phyloP scores from a whole-genome alignment of 306 rosid genomes.

The Macrotyloma uniflorum region DNA sequence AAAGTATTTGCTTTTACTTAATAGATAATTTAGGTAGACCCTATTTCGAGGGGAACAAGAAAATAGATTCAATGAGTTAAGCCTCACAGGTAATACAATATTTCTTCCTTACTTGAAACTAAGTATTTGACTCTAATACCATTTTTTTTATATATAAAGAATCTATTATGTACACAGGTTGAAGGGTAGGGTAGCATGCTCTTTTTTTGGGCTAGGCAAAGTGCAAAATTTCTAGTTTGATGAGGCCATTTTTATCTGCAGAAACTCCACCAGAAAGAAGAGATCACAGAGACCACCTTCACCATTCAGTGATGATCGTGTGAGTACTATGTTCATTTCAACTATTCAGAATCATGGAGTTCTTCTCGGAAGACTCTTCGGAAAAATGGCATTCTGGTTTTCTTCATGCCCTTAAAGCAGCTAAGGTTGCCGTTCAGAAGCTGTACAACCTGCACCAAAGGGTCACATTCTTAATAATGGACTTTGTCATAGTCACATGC shows the following conservation, averaged over 20 bases:
- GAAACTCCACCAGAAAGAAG: conserved; percentile 2
- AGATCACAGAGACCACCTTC: not conserved
- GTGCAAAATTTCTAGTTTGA: conserved; percentile 35
- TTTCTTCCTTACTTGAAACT: conserved; percentile 5
- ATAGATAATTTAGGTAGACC: not conserved
- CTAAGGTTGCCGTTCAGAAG: conserved; percentile 78
- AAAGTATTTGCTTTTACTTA: not conserved
- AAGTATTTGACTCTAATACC: conserved; percentile 5
- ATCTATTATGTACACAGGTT: conserved; percentile 40
- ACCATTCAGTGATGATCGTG: conserved; percentile 25
- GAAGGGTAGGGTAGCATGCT: not conserved
- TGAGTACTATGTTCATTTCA: not conserved
- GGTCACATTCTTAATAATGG: conserved; percentile 22
- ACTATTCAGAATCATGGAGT: conserved; percentile 50
- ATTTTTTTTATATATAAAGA: not conserved
- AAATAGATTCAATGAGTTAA: not conserved
- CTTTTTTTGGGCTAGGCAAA: not conserved
- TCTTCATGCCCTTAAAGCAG: conserved; percentile 72
- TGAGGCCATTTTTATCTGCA: conserved; percentile 15
- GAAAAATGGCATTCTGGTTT: conserved; percentile 56
- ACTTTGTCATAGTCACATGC: conserved; percentile 2
- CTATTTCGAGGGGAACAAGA: not conserved
- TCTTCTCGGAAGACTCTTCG: conserved; percentile 67
- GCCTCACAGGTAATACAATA: not conserved
- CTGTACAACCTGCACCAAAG: conserved; percentile 67